Base-by-base conservation (phyloP, 495 filamentous ascomycete species). In the Xylaria sp. region DNA sequence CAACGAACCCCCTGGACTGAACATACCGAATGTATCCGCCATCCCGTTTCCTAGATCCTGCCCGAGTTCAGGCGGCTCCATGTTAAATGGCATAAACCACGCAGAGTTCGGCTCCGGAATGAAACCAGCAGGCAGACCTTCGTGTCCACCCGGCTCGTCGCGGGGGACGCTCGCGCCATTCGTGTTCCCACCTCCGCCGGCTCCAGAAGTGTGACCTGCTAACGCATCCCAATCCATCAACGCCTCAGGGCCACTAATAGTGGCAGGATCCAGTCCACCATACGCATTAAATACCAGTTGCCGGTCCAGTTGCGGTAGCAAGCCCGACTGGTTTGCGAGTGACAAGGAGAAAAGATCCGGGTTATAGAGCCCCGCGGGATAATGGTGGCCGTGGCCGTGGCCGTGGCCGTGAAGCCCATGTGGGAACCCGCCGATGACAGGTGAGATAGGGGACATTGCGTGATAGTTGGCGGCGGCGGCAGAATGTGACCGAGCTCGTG, bases 51-150 rank as follows among this genome's bases (percentile, higher is more conserved):
- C 83, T 31, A 83, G 66, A 17, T 89, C 88, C 41, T 85, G 83
- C 17, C 85, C 86, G 29, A 90, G 78, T 64, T 88, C 86, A 29
- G 89, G 88, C 63, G 92, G 93, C 72, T 94, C 92, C 81, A 95
- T 88, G 75, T 97, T 98, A 82, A 97, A 98, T 3, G 95, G 95
- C 83, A 97, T 90, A 80, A 97, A 97, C 95, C 95, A 98, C 29
- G 94, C 93, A 53, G 85, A 88, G 66, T 90, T 93, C 1, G 91
- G 80, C 71, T 87, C 85, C 17, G 78, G 69, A 11, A 76, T 70
- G 55, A 79, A 82, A 24, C 77, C 77, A 14, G 63, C 75, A 15
- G 73, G 72, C 48, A 78, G 35, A 19, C 69, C 24, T 5, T 78
- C 77, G 29, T 78, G 75, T 17, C 59, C 43, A 33, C 63, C 41